Evolutionary conservation across 257 asterid genomes (phyloP), one percentile per base, ranked within the genome.

Genomic region (Nicotiana otophora): DNA sequence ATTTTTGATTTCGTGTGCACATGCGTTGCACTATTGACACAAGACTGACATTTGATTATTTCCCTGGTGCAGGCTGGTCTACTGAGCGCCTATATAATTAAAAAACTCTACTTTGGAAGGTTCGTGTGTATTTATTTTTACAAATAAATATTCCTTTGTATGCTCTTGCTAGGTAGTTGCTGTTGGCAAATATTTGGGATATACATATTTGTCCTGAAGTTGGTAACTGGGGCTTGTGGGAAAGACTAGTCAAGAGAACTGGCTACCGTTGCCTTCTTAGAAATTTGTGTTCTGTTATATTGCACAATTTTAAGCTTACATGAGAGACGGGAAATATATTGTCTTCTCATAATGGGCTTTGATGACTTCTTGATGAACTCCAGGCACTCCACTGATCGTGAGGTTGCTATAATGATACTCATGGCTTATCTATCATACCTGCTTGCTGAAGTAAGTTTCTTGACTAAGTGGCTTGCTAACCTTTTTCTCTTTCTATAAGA

Each of bases 351-450:
- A 7, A 48, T 46, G 80, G 62, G 26, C 16, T 62, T 42, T 19
- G 30, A 48, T 82, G 57, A 75, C 69, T 82, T 58, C 78, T 28
- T 79, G 51, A 81, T 88, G 68, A 76, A 78, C 81, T 86, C 69
- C 92, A 96, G 99, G 91, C 99, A 96, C 86, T 94, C 98, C 62
- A 96, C 99, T 76, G 98, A 96, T 85, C 99, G 98, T 55, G 99
- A 96, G 91, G 96, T 96, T 77, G 99, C 99, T 77, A 88, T 96
- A 85, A 94, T 96, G 99, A 93, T 96, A 88, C 97, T 94, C 77
- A 93, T 96, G 98, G 98, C 99, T 57, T 96, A 96, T 87, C 94
- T 96, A 76, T 96, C 99, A 8, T 96, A 96, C 87, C 91, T 96
- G 98, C 86, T 94, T 81, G 90, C 99, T 78, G 99, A 96, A 86